phyloP scores from a whole-genome alignment of 2,329 filamentous ascomycete species.

The Colletotrichum simmondsii region DNA sequence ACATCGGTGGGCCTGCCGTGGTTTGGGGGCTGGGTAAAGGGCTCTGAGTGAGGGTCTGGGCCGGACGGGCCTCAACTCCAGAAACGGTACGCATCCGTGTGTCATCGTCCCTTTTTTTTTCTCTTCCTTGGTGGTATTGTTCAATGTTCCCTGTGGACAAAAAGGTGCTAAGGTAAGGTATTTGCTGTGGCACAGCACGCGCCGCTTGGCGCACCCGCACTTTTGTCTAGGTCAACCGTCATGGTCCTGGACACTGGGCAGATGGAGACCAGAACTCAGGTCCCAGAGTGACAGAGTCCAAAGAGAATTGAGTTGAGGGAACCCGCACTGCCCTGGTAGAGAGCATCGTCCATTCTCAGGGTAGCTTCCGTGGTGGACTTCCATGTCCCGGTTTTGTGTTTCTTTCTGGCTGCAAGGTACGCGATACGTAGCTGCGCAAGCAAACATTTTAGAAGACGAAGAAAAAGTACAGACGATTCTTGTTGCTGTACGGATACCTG shows the following conservation, averaged over 20 bases:
- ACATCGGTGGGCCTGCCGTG: neutral
- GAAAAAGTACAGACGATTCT: neutral
- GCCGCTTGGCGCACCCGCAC: slow-evolving; percentile 17
- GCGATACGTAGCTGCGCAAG: too few relatives aligned
- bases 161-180: neutral
- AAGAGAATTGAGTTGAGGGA: neutral
- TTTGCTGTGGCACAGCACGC: slow-evolving; percentile 28
- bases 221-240: neutral
- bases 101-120: neutral
- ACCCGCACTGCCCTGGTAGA: neutral
- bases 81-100: slow-evolving; percentile 4
- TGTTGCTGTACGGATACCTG: neutral
- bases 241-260: neutral
- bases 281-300: too few relatives aligned
- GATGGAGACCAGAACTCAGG: too few relatives aligned
- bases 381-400: neutral
- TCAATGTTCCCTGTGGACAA: neutral
- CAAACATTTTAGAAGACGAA: too few relatives aligned
- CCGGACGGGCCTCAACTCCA: neutral
- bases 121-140: neutral
- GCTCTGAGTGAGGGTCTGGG: neutral
- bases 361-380: neutral
- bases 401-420: neutral
- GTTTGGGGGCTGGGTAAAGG: neutral
- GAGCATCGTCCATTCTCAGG: neutral